A percentile compares a stretch with the other conserved stretches of the same genome.
Evolutionary conservation across 768 basidiomycete species (phyloP).

Genomic region (Candolleomyces efflorescens): DNA sequence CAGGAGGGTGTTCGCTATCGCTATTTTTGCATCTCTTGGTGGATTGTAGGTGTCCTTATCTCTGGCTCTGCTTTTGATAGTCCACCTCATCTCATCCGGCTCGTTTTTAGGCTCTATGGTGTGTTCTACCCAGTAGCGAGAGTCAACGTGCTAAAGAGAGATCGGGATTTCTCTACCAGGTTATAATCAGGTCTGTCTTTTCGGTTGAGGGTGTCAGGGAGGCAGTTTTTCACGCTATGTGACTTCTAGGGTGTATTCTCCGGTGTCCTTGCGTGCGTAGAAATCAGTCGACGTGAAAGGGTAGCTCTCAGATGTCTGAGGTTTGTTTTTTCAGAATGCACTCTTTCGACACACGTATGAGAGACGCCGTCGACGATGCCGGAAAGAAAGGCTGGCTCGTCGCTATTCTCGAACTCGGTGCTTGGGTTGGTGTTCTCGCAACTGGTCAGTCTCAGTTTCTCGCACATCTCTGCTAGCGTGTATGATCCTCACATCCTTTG

Average conservation of each 20-base stretch:
- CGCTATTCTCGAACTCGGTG: slow-evolving; percentile 69
- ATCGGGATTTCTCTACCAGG: slow-evolving; percentile 28
- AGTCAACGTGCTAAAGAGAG: not conserved
- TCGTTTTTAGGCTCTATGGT: slow-evolving; percentile 62
- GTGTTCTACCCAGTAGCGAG: slow-evolving; percentile 12
- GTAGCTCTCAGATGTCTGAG: not conserved
- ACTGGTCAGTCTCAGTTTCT: slow-evolving; percentile 40
- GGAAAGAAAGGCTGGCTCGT: slow-evolving; percentile 69
- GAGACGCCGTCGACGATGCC: slow-evolving; percentile 44
- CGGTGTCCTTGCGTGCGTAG: slow-evolving; percentile 56
- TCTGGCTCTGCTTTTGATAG: not conserved
- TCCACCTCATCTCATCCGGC: slow-evolving; percentile 4
- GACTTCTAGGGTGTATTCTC: slow-evolving; percentile 64
- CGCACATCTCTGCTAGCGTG: not conserved
- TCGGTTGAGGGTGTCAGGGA: not conserved
- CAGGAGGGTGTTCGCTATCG: slow-evolving; percentile 57
- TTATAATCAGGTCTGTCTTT: slow-evolving; percentile 52
- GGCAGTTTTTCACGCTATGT: not conserved
- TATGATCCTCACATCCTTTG: not conserved
- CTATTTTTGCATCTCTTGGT: slow-evolving; percentile 76
- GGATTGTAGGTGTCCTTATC: slow-evolving; percentile 51
- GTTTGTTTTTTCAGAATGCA: slow-evolving; percentile 33
- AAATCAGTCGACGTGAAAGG: not conserved
- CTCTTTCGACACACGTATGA: slow-evolving; percentile 53
- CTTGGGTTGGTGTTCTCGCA: slow-evolving; percentile 70